Percentiles rank a stretch among this genome's conserved stretches.
Evolutionary conservation across 768 basidiomycete genomes (phyloP).

Genomic region (Termitomyces eurrhizus): DNA sequence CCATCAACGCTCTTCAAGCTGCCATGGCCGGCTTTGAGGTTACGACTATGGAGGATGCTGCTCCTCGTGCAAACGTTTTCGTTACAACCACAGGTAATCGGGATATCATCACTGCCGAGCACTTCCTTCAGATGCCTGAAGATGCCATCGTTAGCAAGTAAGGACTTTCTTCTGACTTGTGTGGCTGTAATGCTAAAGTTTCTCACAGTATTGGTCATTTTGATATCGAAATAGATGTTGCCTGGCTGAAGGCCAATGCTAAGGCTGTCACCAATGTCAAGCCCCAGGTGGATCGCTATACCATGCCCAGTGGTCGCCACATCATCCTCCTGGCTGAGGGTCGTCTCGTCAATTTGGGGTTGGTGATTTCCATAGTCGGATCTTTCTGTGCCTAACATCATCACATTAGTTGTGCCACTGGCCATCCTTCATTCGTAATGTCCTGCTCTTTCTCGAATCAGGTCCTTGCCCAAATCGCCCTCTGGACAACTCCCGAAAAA

Average conservation of each 20-base stretch:
- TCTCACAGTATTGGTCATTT: constrained; percentile 76
- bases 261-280: constrained; percentile 84
- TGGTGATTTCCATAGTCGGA: constrained; percentile 23
- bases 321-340: constrained; percentile 97
- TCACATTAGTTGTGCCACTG: constrained; percentile 78
- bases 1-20: constrained; percentile 99
- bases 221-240: constrained; percentile 92
- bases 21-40: constrained; percentile 99
- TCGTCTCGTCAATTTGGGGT: constrained; percentile 98
- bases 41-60: constrained; percentile 97
- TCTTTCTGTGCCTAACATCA: not conserved
- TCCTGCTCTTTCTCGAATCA: constrained; percentile 99
- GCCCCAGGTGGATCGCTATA: constrained; percentile 98
- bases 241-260: constrained; percentile 96
- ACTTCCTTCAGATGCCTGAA: constrained; percentile 94
- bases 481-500: constrained; percentile 90
- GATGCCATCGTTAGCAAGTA: constrained; percentile 99
- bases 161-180: constrained; percentile 25
- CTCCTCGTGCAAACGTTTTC: constrained; percentile 84
- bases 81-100: constrained; percentile 99
- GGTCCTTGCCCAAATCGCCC: constrained; percentile 95
- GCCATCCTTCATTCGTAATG: constrained; percentile 99
- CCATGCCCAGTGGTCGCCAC: constrained; percentile 89
- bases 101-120: constrained; percentile 91
- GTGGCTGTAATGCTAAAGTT: constrained; percentile 1